phyloP scores from a whole-genome alignment of 169 alveolate genomes.

The Babesia sp. region DNA sequence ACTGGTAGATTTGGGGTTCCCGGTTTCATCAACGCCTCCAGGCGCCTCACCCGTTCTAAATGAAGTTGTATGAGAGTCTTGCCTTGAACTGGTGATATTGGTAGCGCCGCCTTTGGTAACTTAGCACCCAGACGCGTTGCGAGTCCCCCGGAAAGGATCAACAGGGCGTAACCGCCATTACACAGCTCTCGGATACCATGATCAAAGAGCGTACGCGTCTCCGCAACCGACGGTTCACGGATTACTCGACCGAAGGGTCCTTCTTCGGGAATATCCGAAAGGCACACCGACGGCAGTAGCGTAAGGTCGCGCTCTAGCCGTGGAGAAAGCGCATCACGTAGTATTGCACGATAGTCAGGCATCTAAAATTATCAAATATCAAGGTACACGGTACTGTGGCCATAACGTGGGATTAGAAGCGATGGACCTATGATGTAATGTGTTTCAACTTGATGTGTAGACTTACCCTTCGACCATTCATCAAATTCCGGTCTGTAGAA shows the following conservation, averaged over 20 bases:
- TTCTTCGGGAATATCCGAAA: background rate
- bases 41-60: conserved; percentile 60
- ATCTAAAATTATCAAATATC: conserved; percentile 47
- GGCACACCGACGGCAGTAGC: conserved; percentile 14
- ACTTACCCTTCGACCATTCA: conserved; percentile 72
- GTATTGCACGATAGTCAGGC: conserved; percentile 16
- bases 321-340: conserved; percentile 16
- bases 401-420: conserved; percentile 77
- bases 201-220: conserved; percentile 1
- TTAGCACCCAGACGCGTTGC: conserved; percentile 66
- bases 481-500: conserved; percentile 77
- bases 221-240: background rate
- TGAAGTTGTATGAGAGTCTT: conserved; percentile 73
- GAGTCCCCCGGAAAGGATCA: conserved; percentile 76
- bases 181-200: conserved; percentile 32
- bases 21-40: conserved; percentile 29
- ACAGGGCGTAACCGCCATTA: conserved; percentile 60
- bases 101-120: conserved; percentile 66
- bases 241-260: conserved; percentile 12
- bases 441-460: background rate
- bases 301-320: conserved; percentile 3
- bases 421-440: conserved; percentile 68
- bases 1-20: conserved; percentile 30
- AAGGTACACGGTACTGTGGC: conserved; percentile 71
- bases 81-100: conserved; percentile 60